Conservation (phyloP, 1,284 basidiomycete species). For the Fomitopsis pinicola region DNA sequence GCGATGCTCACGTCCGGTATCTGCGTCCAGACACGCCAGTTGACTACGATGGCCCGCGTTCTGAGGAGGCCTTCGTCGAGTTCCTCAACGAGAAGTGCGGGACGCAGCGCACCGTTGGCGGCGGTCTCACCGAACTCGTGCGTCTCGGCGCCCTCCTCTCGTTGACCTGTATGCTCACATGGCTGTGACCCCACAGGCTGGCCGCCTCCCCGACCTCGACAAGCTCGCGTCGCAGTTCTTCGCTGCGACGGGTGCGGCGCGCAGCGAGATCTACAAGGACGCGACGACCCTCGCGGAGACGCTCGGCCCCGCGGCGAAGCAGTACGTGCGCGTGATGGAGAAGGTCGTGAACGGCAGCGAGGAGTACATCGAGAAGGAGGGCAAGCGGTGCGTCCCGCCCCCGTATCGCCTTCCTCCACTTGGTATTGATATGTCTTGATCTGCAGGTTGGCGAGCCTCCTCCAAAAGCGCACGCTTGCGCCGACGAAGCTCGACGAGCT, state of each 20-base stretch:
- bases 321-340: constrained; percentile 92
- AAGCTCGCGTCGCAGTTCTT: constrained; percentile 77
- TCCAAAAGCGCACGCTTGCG: constrained; percentile 72
- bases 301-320: constrained; percentile 55
- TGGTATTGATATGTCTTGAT: neutral
- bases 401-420: neutral
- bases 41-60: constrained; percentile 65
- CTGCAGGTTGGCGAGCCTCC: constrained; percentile 61
- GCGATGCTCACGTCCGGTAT: neutral
- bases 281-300: constrained; percentile 45
- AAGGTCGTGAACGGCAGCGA: constrained; percentile 74
- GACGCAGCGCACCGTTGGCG: constrained; percentile 78
- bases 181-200: constrained; percentile 48
- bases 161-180: neutral
- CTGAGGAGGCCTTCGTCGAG: constrained; percentile 64
- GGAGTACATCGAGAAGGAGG: constrained; percentile 84
- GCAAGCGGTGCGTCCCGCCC: constrained; percentile 57
- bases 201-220: constrained; percentile 79
- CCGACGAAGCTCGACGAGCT: constrained; percentile 89
- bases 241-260: constrained; percentile 50
- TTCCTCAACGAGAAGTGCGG: constrained; percentile 89
- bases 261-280: constrained; percentile 61
- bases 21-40: constrained; percentile 42
- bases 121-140: constrained; percentile 73
- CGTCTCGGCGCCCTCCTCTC: constrained; percentile 14